Evolutionary conservation across 2,329 filamentous ascomycete genomes (phyloP), one percentile per base, ranked within the genome.

Genomic region (Xylaria sp.): DNA sequence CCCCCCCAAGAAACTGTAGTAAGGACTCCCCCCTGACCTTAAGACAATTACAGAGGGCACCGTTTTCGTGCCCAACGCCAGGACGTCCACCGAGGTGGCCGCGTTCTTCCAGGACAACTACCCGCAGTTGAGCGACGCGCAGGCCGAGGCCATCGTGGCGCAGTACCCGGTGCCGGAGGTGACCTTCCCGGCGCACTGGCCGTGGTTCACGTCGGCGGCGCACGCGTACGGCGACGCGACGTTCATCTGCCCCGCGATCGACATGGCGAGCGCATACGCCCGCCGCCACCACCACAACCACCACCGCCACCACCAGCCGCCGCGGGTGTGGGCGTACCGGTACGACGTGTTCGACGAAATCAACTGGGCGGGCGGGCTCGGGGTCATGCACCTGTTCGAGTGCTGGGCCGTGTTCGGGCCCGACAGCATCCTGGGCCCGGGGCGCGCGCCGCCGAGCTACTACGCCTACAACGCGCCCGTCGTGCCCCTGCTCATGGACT

Each of bases 331-430:
- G 72, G 71, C 72, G 21, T 83, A 82, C 66, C 75, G 74, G 38
- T 82, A 76, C 71, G 75, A 80, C 66, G 77, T 82, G 19, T 63
- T 64, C 37, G 78, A 80, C 64, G 52, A 62, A 1, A 55, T 63
- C 16, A 69, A 72, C 59, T 47, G 60, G 0, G 69, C 68, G 5
- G 26, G 50, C 0, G 80, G 80, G 0, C 53, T 76, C 2, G 80
- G 80, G 18, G 76, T 80, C 2, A 76, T 74, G 22, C 80, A 83
- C 64, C 69, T 78, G 13, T 76, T 75, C 53, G 78, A 82, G 40
- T 67, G 69, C 13, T 72, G 74, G 20, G 80, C 80, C 52, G 69
- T 83, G 34, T 80, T 81, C 59, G 80, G 79, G 2, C 75, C 77
- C 4, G 68, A 72, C 41, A 72, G 62, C 52, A 68, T 72, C 44